These are phyloP conservation scores for Inga leiocalycina DNA, from an alignment of 306 rosid genomes.

Conservation along the genomic window DNA sequence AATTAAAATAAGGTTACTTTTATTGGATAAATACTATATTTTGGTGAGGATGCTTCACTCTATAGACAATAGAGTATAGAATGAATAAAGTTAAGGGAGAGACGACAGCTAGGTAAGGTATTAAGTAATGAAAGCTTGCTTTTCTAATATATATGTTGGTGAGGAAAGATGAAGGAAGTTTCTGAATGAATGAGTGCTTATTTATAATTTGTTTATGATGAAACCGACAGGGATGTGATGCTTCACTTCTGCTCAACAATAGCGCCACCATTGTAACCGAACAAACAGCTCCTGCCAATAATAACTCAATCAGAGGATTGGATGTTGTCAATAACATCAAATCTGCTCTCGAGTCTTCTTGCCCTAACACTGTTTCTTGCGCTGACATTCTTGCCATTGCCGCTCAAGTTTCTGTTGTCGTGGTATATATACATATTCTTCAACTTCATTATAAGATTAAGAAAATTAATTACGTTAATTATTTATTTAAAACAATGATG, in stretches of 20 bases:
- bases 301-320: conserved; percentile 55
- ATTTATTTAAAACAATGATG: no score
- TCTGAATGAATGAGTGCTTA: not conserved
- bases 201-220: not conserved
- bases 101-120: not conserved
- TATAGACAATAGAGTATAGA: not conserved
- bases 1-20: not conserved
- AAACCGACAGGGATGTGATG: conserved; percentile 64
- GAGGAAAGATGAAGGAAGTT: not conserved
- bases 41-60: not conserved
- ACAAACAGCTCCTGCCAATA: conserved; percentile 31
- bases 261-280: conserved; percentile 45
- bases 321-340: conserved; percentile 58
- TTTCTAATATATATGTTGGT: not conserved
- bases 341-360: conserved; percentile 49
- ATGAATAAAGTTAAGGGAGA: not conserved
- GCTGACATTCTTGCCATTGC: conserved; percentile 65
- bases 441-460: no score
- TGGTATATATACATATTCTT: conserved; percentile 33
- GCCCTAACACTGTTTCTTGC: conserved; percentile 57
- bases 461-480: no score
- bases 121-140: no score
- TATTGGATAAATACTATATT: not conserved
- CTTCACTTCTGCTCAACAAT: conserved; percentile 53
- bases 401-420: conserved; percentile 48